Base-by-base conservation (phyloP, 139 green algal genomes). In the Ettlia oleoabundans region DNA sequence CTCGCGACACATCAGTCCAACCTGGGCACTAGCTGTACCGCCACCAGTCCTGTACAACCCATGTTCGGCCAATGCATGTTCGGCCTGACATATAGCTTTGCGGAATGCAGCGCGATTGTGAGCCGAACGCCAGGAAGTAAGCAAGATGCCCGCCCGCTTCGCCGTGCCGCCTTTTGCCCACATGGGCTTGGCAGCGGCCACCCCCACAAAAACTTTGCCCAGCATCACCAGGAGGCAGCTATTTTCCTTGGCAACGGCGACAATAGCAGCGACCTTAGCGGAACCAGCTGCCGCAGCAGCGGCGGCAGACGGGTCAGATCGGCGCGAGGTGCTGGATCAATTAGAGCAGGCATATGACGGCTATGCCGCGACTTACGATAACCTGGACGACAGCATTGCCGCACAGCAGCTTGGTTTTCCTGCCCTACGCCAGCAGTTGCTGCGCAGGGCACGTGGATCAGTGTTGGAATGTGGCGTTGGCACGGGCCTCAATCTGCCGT, bases 381-480 rank as follows among this genome's bases (percentile, higher is more conserved):
- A 87, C 3, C 70, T 95, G 19, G 89, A 95, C 37, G 92, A 83
- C n/a, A 91, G 91, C 0, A 38, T 55, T 0, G 69, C 85, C 0
- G 89, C 91, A 1, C 65, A 86, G 43, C 81, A 83, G 6, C 74
- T 95, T 2, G 92, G 92, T 1, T 89, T 95, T 51, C 82, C 86
- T 0, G 77, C 85, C 24, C 79, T 93, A 19, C 76, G 92, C 4
- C 38, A 67, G 63, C 28, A 85, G 51, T 75, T 95, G 24, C 65
- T 94, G 21, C 21, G 43, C 13, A 19, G 52, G 28, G 85, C 85
- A 32, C 83, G 88, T 1, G 77, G 77, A 24, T 41, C 93, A 30
- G 90, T 95, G 19, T 73, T 97, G 68, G 93, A 97, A 51, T 85
- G 93, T 6, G 91, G 78, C 18, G 90, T 90, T 13, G 93, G 93